Evolutionary conservation across 805 yeast species (phyloP), one percentile per base, ranked within the genome.

Genomic region (Zygosaccharomyces kombuchaensis): DNA sequence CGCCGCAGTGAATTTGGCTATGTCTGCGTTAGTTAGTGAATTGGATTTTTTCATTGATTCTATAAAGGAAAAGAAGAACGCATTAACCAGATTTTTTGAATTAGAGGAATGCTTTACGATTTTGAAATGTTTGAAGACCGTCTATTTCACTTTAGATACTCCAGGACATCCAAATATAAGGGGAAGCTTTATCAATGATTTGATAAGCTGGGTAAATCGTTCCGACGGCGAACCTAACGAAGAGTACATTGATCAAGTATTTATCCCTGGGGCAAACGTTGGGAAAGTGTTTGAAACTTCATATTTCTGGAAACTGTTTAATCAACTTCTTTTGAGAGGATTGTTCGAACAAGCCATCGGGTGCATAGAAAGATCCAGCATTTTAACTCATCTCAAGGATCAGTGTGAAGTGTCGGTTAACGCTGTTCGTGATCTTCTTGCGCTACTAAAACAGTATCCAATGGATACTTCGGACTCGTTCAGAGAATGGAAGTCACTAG

Each of bases 201-300:
- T 81, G 29, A 63, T 74, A 12, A 73, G 71, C 39, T 85, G 93
- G 93, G 70, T 82, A 21, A 85, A 85, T 57, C 72, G 78, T 45
- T 80, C 82, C 25, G 87, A 84, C 58, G 80, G 82, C 4, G 77
- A 78, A 53, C 90, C 90, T 1, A 78, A 74, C 47, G 69, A 70
- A 14, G 77, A 73, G 22, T 62, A 76, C 26, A 69, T 76, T 3
- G 75, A 78, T 43, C 69, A 55, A 26, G 55, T 62, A 63, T 36
- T 75, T 75, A 26, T 66, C 63, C 16, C 75, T 71, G 1, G 66
- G 60, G 37, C 81, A 80, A 7, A 22, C 3, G 7, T 77, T 71
- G 58, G 56, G 58, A 44, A 80, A 73, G 51, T 58, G 8, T 61
- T 52, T 37, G 56, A 62, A 21, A 51, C 35, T 53, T 70, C 76